Base-by-base conservation (phyloP, 2,329 filamentous ascomycete species). In the Sclerotinia spermophila region DNA sequence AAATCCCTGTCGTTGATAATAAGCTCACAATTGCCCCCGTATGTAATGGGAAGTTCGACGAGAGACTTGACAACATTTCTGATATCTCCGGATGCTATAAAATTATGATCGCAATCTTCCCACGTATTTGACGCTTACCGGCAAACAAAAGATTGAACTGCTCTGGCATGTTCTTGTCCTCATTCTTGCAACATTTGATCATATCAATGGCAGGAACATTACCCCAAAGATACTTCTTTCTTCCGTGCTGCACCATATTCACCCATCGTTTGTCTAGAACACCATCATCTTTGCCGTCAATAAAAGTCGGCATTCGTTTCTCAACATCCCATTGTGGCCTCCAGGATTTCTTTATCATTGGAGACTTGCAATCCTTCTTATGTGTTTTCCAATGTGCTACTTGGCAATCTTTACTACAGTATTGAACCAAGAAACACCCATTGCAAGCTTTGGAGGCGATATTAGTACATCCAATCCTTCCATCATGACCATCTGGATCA, bases 61-160 rank as follows among this genome's bases (percentile, higher is more conserved):
- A 61, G 72, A 69, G 10, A 72, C 73, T 81, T 81, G 68, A 85
- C 70, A 5, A 83, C 74, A 69, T 85, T 84, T 55, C 83, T 77
- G 8, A 81, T 68, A 71, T 84, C 82, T 10, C 81, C 83, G 15
- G 83, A 84, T 6, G 68, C 61, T 70, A 19, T 21, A n/a, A 13
- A 11, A 17, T 27, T 17, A 27, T 70, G 61, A 21, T 11, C 8
- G 24, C 3, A 7, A 15, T 70, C 4, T 15, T 8, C 10, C 3
- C 24, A 15, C 21, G n/a, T 21, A 2, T 24, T 15, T 15, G 13
- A 40, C 3, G 4, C 44, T 48, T 56, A 67, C 68, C 68, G 19
- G 61, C 61, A 58, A 70, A 67, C 11, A 70, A 10, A 8, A 70
- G 21, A 59, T 66, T 40, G 11, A 70, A 40, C 24, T 67, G 30